Base-by-base conservation (phyloP, 352 stramenopile species). In the Pythium pyrilobum region DNA sequence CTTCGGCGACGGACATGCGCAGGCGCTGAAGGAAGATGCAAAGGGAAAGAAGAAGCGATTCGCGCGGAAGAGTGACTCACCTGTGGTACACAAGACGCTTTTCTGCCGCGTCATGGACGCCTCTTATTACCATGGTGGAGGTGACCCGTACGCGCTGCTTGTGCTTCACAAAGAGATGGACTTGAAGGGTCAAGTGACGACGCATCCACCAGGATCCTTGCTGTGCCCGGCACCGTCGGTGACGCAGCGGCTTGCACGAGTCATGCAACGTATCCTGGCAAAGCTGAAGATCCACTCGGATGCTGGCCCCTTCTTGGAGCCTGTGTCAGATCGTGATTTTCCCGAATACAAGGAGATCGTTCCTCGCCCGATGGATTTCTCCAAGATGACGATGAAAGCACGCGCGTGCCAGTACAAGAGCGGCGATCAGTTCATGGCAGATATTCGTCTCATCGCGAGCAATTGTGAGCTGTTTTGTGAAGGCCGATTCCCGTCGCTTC, bases 311-410 rank as follows among this genome's bases (percentile, higher is more conserved):
- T 93, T 93, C 55, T 39, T 91, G 24, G 82, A 93, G 21, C 78
- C 82, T 12, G 82, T 93, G 12, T 91, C 82, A 4, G 76, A 81
- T 52, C 66, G 58, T n/a, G 80, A 93, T 23, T 93, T 93, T 36
- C 82, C 82, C 0, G 75, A 89, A 41, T 93, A 93, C 64, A 91
- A 88, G 42, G 79, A 91, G 28, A 90, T 93, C 34, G 69, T 93
- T 16, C 60, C 77, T 33, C 62, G 81, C 47, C 82, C 82, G 7
- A 91, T 91, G 72, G 71, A 93, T 57, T 67, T 93, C 13, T 66
- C 54, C 2, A 81, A 71, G 58, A 81, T 91, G 21, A 66, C 66
- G 1, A 33, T 41, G 7, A 89, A 90, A 42, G 74, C 74, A 2
- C 76, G 75, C 28, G 59, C 67, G 10, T 61, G 82, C 18, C 66